These are phyloP conservation scores for Rhodotorula graminis DNA, from an alignment of 768 basidiomycete genomes.

Conservation along the genomic window DNA sequence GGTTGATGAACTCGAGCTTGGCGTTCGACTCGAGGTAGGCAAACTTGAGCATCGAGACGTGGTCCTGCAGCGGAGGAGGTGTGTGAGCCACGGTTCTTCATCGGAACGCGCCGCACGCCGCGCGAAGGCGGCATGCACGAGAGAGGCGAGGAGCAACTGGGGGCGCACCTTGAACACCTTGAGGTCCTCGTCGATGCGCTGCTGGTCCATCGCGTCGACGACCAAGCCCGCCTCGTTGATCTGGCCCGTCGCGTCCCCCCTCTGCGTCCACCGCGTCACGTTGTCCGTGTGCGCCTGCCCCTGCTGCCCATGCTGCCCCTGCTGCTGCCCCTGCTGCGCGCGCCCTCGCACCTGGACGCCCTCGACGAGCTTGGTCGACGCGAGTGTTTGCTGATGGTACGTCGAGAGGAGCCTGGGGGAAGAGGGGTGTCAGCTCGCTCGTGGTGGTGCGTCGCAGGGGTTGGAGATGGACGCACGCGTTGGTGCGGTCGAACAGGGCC, in stretches of 20 bases:
- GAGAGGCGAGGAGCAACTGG: background rate
- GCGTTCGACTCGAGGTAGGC: constrained; percentile 39
- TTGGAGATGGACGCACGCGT: constrained; percentile 11
- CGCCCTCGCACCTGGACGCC: constrained; percentile 4
- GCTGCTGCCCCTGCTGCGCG: too few species aligned
- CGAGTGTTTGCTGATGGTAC: constrained; percentile 11
- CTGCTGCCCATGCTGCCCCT: too few species aligned
- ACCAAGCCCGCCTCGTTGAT: constrained; percentile 22
- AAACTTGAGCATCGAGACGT: constrained; percentile 37
- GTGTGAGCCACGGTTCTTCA: too few species aligned
- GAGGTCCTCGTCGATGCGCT: constrained; percentile 20
- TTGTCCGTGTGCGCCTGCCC: constrained; percentile 16
- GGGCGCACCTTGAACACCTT: constrained; percentile 30
- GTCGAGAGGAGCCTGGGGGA: constrained; percentile 10
- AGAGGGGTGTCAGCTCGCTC: too few species aligned
- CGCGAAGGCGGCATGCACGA: background rate
- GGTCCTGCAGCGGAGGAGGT: constrained; percentile 6
- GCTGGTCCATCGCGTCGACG: constrained; percentile 22
- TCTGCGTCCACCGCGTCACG: constrained; percentile 25
- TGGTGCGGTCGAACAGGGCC: constrained; percentile 12
- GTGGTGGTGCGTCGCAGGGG: background rate
- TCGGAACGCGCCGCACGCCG: too few species aligned
- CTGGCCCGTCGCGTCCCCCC: constrained; percentile 6
- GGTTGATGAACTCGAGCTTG: constrained; percentile 27
- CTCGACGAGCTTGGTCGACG: constrained; percentile 1